A percentile compares a stretch with the other conserved stretches of the same genome.
phyloP scores from a whole-genome alignment of 2,329 filamentous ascomycete genomes.

The Fusarium nelsonii region DNA sequence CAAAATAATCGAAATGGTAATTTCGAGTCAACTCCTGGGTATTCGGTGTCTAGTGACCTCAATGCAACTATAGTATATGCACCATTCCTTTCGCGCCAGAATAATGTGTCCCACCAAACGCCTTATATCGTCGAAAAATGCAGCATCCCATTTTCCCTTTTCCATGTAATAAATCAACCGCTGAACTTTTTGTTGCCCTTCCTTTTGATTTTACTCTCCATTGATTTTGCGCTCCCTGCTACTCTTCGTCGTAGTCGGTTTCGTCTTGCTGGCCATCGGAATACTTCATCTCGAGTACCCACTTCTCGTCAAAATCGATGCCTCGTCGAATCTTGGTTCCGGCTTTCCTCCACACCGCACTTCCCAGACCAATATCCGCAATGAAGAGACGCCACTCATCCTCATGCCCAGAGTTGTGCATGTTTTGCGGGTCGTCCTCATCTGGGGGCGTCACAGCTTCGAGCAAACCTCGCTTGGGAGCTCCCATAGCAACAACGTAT shows the following conservation, averaged over 20 bases:
- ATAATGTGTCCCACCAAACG: slow-evolving; percentile 33
- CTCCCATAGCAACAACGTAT: slow-evolving; percentile 86
- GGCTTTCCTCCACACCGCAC: slow-evolving; percentile 86
- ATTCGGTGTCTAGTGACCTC: slow-evolving; percentile 44
- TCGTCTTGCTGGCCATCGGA: slow-evolving; percentile 52
- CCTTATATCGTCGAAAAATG: slow-evolving; percentile 28
- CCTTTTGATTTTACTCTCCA: not conserved
- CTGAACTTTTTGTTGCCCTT: slow-evolving; percentile 34
- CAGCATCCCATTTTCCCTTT: slow-evolving; percentile 17
- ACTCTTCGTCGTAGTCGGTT: slow-evolving; percentile 46
- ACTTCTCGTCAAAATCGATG: slow-evolving; percentile 88
- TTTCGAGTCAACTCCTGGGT: slow-evolving; percentile 44
- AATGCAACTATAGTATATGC: slow-evolving; percentile 30
- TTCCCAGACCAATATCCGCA: slow-evolving; percentile 86
- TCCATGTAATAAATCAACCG: slow-evolving; percentile 36
- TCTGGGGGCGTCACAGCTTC: slow-evolving; percentile 74
- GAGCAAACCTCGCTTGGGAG: slow-evolving; percentile 85
- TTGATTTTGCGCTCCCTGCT: not conserved
- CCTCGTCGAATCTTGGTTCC: slow-evolving; percentile 84
- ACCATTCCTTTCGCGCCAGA: slow-evolving; percentile 27
- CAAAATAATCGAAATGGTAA: not conserved
- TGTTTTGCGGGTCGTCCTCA: slow-evolving; percentile 54
- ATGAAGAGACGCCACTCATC: slow-evolving; percentile 84
- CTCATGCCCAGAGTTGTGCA: slow-evolving; percentile 55
- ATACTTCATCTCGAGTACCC: slow-evolving; percentile 80